Base-by-base conservation (phyloP, 1,284 basidiomycete genomes). In the Wallemia mellicola region DNA sequence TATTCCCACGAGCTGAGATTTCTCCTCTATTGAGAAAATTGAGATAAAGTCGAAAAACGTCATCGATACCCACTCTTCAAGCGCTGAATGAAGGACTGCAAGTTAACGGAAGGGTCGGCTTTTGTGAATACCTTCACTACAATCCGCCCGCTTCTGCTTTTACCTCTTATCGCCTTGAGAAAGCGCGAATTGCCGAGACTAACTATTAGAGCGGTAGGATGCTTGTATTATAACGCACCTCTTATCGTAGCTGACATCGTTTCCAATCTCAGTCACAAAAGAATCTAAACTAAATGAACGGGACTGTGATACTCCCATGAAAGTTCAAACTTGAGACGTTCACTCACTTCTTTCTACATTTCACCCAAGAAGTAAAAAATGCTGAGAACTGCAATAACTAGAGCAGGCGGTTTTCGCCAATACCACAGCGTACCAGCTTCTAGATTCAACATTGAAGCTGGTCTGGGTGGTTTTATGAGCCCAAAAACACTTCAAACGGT, bases 161-260 rank as follows among this genome's bases (percentile, higher is more conserved):
- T 74, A 60, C 80, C 86, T 61, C 80, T 77, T 60, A 87, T 87
- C 0, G 91, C 85, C 74, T 95, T 95, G 64, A 98, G 77, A 68
- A 96, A 96, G 22, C 92, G 81, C 7, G 91, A 83, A n/a, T 85
- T 81, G 54, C 82, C 88, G 68, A 91, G 74, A 68, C 85, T 87
- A 7, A 27, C 19, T 56, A 1, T 28, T 38, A 54, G 22, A 17
- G 24, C 14, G 32, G 58, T 28, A 30, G 26, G 59, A 28, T 60
- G 28, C 30, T 24, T n/a, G 56, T 27, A 56, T 57, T 19, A 57
- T 11, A 25, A 32, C 24, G 65, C 74, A 88, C 88, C 83, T 87
- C 74, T 85, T 83, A 68, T 94, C 89, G 66, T 91, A 92, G 2
- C 83, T 76, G 22, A 92, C 76, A 67, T 92, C 87, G 17, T 76